Conservation (phyloP, 148 eudicot species). For the Heliosperma pusillum region DNA sequence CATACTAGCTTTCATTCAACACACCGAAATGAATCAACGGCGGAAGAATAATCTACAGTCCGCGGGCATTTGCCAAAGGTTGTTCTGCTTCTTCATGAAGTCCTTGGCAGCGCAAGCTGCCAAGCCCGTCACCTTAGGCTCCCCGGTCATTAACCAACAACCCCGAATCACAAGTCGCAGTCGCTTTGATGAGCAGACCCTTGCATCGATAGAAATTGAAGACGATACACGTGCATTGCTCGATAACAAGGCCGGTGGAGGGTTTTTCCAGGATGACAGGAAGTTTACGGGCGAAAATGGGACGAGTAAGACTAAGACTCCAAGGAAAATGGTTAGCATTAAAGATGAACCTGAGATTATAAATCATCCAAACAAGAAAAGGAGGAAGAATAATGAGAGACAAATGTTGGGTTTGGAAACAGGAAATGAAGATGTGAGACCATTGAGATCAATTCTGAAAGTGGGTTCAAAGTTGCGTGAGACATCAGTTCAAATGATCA, state of each 20-base stretch:
- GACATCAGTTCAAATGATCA: not conserved
- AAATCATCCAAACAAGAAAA: conserved; percentile 22
- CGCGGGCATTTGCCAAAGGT: conserved; percentile 31
- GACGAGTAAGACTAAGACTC: conserved; percentile 4
- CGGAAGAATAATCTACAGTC: conserved; percentile 29
- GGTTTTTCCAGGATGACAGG: not conserved
- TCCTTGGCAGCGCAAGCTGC: conserved; percentile 37
- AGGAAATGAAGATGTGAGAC: conserved; percentile 28
- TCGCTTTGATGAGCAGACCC: conserved; percentile 3
- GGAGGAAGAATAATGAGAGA: conserved; percentile 28
- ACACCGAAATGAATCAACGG: conserved; percentile 22
- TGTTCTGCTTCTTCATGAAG: conserved; percentile 41
- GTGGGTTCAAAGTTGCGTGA: conserved; percentile 33
- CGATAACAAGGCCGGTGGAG: not conserved
- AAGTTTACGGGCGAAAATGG: conserved; percentile 1
- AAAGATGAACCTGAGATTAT: conserved; percentile 46
- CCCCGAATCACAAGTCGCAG: not conserved
- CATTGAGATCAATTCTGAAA: conserved; percentile 51
- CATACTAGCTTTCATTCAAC: conserved; percentile 2
- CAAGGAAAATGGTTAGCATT: conserved; percentile 51
- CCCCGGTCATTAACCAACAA: conserved; percentile 1
- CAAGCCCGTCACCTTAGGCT: conserved; percentile 45
- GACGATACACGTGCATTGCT: conserved; percentile 22
- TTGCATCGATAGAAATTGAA: conserved; percentile 20
- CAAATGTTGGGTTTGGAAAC: conserved; percentile 10